A percentile compares a stretch with the other conserved stretches of the same genome.
Evolutionary conservation across 768 basidiomycete species (phyloP).

Genomic region (Boletus rubropictus): DNA sequence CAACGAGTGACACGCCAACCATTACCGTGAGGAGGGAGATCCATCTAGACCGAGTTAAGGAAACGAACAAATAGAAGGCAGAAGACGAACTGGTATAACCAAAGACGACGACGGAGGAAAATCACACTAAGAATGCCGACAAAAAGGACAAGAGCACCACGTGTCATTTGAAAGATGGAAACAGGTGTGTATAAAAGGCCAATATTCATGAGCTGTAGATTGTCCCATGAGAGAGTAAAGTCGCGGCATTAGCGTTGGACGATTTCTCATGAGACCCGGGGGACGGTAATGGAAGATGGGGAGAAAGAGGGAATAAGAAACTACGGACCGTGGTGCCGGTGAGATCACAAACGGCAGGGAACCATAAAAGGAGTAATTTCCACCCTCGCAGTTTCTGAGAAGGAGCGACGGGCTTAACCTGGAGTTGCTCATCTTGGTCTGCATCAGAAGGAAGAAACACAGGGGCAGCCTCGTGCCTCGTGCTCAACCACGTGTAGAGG

Average conservation of each 20-base stretch:
- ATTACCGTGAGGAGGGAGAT: conserved; percentile 84
- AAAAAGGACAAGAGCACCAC: conserved; percentile 88
- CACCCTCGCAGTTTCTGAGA: conserved; percentile 55
- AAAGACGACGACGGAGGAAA: conserved; percentile 81
- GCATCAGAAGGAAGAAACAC: conserved; percentile 53
- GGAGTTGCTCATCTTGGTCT: conserved; percentile 37
- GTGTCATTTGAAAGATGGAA: conserved; percentile 95
- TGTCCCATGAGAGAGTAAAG: conserved; percentile 9
- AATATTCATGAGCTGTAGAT: conserved; percentile 77
- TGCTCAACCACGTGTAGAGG: conserved; percentile 59
- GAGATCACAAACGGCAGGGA: conserved; percentile 85
- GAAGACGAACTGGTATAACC: conserved; percentile 70
- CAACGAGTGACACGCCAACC: conserved; percentile 76
- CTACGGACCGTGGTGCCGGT: conserved; percentile 79
- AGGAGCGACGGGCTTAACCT: conserved; percentile 29
- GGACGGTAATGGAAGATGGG: conserved; percentile 7
- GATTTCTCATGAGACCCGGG: conserved; percentile 4
- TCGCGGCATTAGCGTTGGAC: conserved; percentile 16
- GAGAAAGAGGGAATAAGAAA: conserved; percentile 11
- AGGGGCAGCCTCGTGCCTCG: conserved; percentile 40
- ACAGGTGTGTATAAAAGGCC: conserved; percentile 95
- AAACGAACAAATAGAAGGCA: conserved; percentile 2
- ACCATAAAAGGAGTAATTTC: conserved; percentile 74
- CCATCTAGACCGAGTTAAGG: conserved; percentile 54
- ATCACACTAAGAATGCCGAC: conserved; percentile 88